Evolutionary conservation across 768 basidiomycete genomes (phyloP), one percentile per base, ranked within the genome.

Genomic region (Trametes elegans): DNA sequence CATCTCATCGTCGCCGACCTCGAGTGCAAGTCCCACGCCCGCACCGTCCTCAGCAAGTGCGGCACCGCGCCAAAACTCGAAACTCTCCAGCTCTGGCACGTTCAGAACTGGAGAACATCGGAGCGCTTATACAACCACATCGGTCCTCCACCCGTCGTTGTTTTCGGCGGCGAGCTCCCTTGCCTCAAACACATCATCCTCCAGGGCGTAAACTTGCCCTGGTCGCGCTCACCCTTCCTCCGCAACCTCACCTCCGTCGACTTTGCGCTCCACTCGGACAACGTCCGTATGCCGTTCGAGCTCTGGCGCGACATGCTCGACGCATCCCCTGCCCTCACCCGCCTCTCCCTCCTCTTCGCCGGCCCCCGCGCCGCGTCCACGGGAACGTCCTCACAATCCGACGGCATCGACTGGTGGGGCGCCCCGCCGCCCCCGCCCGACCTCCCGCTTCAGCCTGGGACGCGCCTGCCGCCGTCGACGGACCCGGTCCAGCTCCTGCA

Each of bases 171-270:
- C 61, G 55, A 64, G 19, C 71, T 83, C 10, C 84, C 83, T 10
- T 67, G 70, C 7, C 68, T 85, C 39, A 74, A 69, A 58, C 79
- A 83, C 62, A 73, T 85, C 45, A 82, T 81, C 16, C 71, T 86
- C 42, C 82, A 84, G 58, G 84, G 84, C 46, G 83, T 86, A 57
- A 85, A 84, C 65, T 75, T 86, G 27, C 80, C 79, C 3, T 86
- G 83, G 83, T 74, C 75, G 26, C 75, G 79, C 7, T 83, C 78
- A 28, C 77, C 80, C 5, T 84, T 78, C 68, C 75, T 85, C 50
- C 66, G 67, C 23, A 72, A 73, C 38, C 72, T 86, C 36, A 70
- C 75, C 26, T 67, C 75, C 44, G 72, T 86, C 36, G 80, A 86
- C 66, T 73, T 84, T 40, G 83, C 82, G 9, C 74, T 86, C 13